phyloP scores from a whole-genome alignment of 1,284 basidiomycete genomes.

The Phenoliferia sp. region DNA sequence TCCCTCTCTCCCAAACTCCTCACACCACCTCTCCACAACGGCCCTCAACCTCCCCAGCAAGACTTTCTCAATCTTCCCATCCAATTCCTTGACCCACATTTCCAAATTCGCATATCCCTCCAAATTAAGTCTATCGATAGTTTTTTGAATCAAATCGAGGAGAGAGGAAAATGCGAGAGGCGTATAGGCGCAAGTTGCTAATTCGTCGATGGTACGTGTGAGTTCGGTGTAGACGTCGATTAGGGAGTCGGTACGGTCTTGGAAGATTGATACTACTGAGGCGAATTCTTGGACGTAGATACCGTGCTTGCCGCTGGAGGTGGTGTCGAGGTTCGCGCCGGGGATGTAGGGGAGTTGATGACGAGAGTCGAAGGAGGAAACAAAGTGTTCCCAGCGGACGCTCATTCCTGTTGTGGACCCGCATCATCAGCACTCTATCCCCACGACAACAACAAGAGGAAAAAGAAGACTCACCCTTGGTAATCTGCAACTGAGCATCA shows the following conservation, averaged over 20 bases:
- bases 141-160: slow-evolving; percentile 76
- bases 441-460: neutral
- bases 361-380: slow-evolving; percentile 76
- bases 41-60: slow-evolving; percentile 70
- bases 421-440: neutral
- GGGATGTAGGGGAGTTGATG: slow-evolving; percentile 33
- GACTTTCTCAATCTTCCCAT: slow-evolving; percentile 77
- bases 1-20: slow-evolving; percentile 57
- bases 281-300: slow-evolving; percentile 94
- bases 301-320: slow-evolving; percentile 77
- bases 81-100: slow-evolving; percentile 85
- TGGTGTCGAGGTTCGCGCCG: slow-evolving; percentile 20
- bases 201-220: slow-evolving; percentile 73
- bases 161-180: slow-evolving; percentile 72
- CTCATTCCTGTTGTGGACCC: slow-evolving; percentile 61
- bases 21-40: slow-evolving; percentile 81
- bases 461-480: slow-evolving; percentile 55
- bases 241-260: slow-evolving; percentile 91
- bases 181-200: slow-evolving; percentile 79
- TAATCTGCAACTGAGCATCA: slow-evolving; percentile 84
- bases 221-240: slow-evolving; percentile 89
- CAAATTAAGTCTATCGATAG: slow-evolving; percentile 90
- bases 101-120: slow-evolving; percentile 98
- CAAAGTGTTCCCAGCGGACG: slow-evolving; percentile 94
- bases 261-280: slow-evolving; percentile 70